Evolutionary conservation across 1,284 basidiomycete species (phyloP), one percentile per base, ranked within the genome.

Genomic region (Trichosporon inkin): DNA sequence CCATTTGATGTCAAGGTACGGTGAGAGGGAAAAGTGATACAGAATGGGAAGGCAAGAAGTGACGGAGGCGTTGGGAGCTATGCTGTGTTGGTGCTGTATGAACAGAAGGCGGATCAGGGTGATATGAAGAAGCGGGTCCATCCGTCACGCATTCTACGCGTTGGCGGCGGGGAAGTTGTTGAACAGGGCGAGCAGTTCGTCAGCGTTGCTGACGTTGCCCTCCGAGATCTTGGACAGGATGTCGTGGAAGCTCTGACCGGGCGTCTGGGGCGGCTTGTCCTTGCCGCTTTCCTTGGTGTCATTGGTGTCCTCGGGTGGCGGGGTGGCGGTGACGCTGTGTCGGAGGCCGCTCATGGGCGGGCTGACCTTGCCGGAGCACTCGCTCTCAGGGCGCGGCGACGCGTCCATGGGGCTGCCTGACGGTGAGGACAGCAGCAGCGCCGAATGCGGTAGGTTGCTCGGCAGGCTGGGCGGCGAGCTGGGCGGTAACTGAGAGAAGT

Each of bases 401-500:
- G 47, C 36, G 28, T 62, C 60, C 39, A 53, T 28, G 13, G 63
- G 63, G 17, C 52, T 55, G 16, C 41, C 59, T 0, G 37, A 38
- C 17, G 72, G 72, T 49, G 62, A 65, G 2, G 67, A 68, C 35
- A 70, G 59, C 17, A 74, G 64, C 24, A 72, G 61, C 1, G 68
- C 71, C 13, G 71, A 72, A 57, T 72, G 72, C 1, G 70, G 64
- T 10, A 73, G 59, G 37, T 63, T 58, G 35, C 57, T 53, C 6
- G 67, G 66, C 10, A 71, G 51, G 6, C 60, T 57, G 0, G 74
- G 74, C 17, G 74, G 74, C 6, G 71, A 72, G 14, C 65, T 67
- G 0, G 74, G 74, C 2, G 74, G 74, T 3, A 76, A 62, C 36
- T 71, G 64, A 1, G 72, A 73, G 55, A 73, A 74, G 61, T 76